Conservation (phyloP, 2,329 filamentous ascomycete species). For the Arthrobotrys entomopaga region DNA sequence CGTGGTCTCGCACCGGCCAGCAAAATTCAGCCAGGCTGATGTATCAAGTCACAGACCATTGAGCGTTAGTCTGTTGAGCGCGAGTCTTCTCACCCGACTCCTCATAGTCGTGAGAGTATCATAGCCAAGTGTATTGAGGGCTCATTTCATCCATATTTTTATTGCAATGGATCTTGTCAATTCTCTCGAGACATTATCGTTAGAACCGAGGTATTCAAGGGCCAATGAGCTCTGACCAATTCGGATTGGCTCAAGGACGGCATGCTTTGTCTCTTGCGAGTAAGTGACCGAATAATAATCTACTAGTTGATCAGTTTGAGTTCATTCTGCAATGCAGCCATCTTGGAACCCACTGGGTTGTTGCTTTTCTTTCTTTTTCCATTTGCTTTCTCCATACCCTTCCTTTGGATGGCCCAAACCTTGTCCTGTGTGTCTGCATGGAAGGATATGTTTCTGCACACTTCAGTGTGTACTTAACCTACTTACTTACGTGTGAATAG, state of each 20-base stretch:
- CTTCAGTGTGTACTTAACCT: slow-evolving; percentile 1
- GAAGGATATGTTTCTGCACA: slow-evolving; percentile 43
- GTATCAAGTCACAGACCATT: slow-evolving; percentile 15
- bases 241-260: background rate
- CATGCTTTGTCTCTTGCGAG: slow-evolving; percentile 5
- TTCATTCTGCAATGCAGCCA: slow-evolving; percentile 48
- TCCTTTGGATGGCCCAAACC: slow-evolving; percentile 23
- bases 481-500: slow-evolving; percentile 39
- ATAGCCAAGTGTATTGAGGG: background rate
- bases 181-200: background rate
- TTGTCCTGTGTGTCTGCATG: slow-evolving; percentile 49
- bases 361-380: background rate
- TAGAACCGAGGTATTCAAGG: background rate
- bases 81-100: background rate
- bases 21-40: slow-evolving; percentile 37
- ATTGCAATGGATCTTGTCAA: background rate
- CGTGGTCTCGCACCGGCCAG: slow-evolving; percentile 54
- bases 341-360: slow-evolving; percentile 33
- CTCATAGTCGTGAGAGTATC: background rate
- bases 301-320: slow-evolving; percentile 21
- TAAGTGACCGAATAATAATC: slow-evolving; percentile 6
- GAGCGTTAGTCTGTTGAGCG: slow-evolving; percentile 19
- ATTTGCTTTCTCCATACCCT: background rate
- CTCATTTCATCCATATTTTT: background rate
- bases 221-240: background rate